Base-by-base conservation (phyloP, 108 stramenopile species). In the Chaetoceros muelleri region DNA sequence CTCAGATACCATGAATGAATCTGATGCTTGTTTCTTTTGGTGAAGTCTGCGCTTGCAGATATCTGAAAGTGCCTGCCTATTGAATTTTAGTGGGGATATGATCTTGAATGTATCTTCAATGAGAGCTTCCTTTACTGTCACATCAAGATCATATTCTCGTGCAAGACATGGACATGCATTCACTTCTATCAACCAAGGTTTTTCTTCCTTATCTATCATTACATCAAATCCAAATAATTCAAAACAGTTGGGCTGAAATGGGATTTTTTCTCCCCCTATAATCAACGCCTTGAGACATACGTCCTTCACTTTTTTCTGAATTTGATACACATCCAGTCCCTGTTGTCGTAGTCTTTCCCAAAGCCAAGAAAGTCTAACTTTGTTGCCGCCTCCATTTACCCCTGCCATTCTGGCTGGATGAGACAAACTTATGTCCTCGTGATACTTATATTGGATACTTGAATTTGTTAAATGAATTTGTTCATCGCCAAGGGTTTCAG, bases 161-260 rank as follows among this genome's bases (percentile, higher is more conserved):
- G 67, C 68, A 40, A 94, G 57, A 10, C 74, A 76, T 2, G 92
- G 92, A 23, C 77, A 82, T 0, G 89, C 85, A 62, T 91, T 94
- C 7, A 94, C 87, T 67, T 94, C 92, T 2, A 94, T 76, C 26
- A 94, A 74, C 92, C 92, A 94, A 3, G 85, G 84, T 64, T 81
- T 84, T 21, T 87, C 69, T 13, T 71, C 45, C 29, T 55, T 59
- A 66, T 94, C 92, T 28, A 94, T 66, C 22, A 94, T 71, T 3
- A 94, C 31, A 66, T 94, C 89, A 57, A 85, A 94, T 2, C 82
- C 93, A 64, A 91, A 94, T 48, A 85, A 70, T 55, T 94, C 93
- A 58, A 94, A 94, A 55, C 85, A 89, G 52, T 90, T 79, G 28
- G 77, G 82, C 59, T 88, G 86, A 27, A 67, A 26, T 8, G 78